phyloP scores from a whole-genome alignment of 2,329 filamentous ascomycete species.

The Neonectria coccinea region DNA sequence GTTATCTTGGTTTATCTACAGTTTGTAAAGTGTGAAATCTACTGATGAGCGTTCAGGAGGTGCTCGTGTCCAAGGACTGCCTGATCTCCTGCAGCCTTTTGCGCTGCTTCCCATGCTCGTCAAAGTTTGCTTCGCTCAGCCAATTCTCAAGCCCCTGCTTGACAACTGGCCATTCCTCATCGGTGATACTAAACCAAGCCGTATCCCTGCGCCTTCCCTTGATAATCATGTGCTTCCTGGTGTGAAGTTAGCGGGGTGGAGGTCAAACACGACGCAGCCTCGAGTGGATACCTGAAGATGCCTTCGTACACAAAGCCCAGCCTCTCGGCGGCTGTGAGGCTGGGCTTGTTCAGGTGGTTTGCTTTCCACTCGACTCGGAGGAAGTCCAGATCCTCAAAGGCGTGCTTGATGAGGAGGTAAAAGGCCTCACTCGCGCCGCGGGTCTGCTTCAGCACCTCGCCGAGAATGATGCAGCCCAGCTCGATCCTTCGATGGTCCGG shows the following conservation, averaged over 20 bases:
- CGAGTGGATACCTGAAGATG: constrained; percentile 58
- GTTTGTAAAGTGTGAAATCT: not conserved
- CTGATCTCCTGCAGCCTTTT: constrained; percentile 54
- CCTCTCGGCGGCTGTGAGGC: constrained; percentile 64
- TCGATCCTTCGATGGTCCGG: constrained; percentile 64
- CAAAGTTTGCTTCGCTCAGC: constrained; percentile 67
- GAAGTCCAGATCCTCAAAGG: constrained; percentile 65
- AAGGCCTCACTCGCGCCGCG: constrained; percentile 68
- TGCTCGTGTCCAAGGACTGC: not conserved
- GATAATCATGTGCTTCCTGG: constrained; percentile 67
- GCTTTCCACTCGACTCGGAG: constrained; percentile 74
- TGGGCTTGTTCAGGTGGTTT: constrained; percentile 66
- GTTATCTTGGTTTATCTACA: not conserved
- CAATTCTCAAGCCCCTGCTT: constrained; percentile 64
- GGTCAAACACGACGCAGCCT: rapidly evolving
- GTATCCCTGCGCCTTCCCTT: constrained; percentile 70
- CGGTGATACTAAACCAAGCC: constrained; percentile 69
- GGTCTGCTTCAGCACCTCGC: constrained; percentile 63
- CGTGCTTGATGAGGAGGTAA: constrained; percentile 65
- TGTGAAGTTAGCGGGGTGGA: rapidly evolving
- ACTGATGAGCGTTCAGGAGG: not conserved
- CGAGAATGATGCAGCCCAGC: constrained; percentile 67
- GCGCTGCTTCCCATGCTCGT: constrained; percentile 63
- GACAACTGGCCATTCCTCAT: constrained; percentile 67
- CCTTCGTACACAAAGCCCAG: constrained; percentile 72